Evolutionary conservation across 108 stramenopile species (phyloP), one percentile per base, ranked within the genome.

Genomic region (Nannochloropsis gaditana): DNA sequence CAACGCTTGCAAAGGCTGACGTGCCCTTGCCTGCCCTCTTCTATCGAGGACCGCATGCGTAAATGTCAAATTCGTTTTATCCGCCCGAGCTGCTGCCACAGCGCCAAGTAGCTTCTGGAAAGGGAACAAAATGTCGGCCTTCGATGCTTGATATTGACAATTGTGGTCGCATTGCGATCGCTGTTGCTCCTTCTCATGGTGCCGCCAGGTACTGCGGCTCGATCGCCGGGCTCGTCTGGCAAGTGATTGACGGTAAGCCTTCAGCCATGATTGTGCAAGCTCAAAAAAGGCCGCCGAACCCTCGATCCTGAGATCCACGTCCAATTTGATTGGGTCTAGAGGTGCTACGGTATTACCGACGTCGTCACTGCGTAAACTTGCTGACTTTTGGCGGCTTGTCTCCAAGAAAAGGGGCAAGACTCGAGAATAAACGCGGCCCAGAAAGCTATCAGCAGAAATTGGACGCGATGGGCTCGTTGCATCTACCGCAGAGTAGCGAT

Each of bases 221-320:
- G 31, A 31, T n/a, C 59, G 59, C n/a, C 2, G 19, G 19, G n/a
- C n/a, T n/a, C 59, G 15, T 3, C 59, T 15, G 59, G 59, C 59
- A 73, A 6, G n/a, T n/a, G 59, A 73, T n/a, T 73, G 59, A n/a
- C 59, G 59, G 59, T 73, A 73, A 73, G 59, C 59, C 59, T 73
- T 73, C 19, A 73, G 59, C 59, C 59, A 73, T 73, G 59, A 73
- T n/a, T 73, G 59, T 3, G 59, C 59, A n/a, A n/a, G 59, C 59
- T 73, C 59, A 8, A 73, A n/a, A 73, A 73, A 73, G 59, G 59
- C 59, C 59, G 59, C 59, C 59, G 59, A 73, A n/a, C 59, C 59
- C 59, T 73, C 59, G 4, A 73, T n/a, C 59, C 59, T 73, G 19
- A 73, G n/a, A n/a, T 73, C 59, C 15, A 15, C n/a, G 59, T 73